Evolutionary conservation across 805 yeast species (phyloP).

Genomic region (Ogataea pilisensis): DNA sequence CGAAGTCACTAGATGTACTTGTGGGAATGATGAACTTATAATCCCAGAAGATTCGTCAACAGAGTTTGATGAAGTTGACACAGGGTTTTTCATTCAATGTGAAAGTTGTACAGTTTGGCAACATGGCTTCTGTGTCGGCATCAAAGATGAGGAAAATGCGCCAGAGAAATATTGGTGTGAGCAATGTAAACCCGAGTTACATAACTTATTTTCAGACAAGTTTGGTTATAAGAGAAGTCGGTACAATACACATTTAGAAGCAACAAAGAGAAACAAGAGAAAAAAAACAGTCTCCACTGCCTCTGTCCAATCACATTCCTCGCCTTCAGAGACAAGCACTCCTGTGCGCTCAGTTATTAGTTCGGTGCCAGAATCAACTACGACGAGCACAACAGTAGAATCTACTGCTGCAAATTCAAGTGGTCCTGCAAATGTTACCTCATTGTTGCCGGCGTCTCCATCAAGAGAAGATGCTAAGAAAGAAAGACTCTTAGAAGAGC

Average conservation of each 20-base stretch:
- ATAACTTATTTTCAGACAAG: conserved; percentile 45
- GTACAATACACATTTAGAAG: conserved; percentile 43
- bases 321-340: background rate
- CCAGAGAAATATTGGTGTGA: conserved; percentile 98
- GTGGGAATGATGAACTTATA: conserved; percentile 45
- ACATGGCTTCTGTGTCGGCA: conserved; percentile 94
- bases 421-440: background rate
- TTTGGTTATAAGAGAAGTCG: conserved; percentile 45
- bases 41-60: conserved; percentile 25
- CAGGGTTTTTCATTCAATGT: conserved; percentile 76
- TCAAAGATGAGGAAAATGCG: conserved; percentile 64
- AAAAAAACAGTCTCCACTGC: conserved; percentile 20
- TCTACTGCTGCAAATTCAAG: conserved; percentile 2
- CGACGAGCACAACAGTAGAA: conserved; percentile 2
- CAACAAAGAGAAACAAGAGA: conserved; percentile 26
- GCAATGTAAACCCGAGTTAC: conserved; percentile 80
- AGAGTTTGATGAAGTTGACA: conserved; percentile 38
- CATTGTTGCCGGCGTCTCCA: conserved; percentile 3
- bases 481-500: conserved; percentile 13
- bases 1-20: conserved; percentile 53
- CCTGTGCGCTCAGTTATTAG: background rate
- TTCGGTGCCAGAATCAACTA: conserved; percentile 3
- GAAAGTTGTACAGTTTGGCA: conserved; percentile 96
- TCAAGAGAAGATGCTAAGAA: conserved; percentile 12
- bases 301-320: background rate